Base-by-base conservation (phyloP, 495 filamentous ascomycete species). In the Mycothermus thermophilus region DNA sequence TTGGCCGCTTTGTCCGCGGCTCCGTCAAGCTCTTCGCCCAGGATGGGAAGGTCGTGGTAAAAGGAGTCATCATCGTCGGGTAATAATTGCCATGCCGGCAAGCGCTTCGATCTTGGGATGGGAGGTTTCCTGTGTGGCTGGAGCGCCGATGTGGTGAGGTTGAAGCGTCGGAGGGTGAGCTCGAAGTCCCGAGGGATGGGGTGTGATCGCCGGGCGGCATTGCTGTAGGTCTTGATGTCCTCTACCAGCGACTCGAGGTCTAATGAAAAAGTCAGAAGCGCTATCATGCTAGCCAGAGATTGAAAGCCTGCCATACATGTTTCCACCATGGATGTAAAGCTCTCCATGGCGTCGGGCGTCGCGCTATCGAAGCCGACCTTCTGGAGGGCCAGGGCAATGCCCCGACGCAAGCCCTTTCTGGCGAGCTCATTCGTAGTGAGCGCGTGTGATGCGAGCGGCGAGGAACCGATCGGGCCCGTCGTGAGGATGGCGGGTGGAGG, bases 361-460 rank as follows among this genome's bases (percentile, higher is more conserved):
- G 60, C 51, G 12, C 45, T 32, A 10, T 62, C 57, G 32, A 64
- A 68, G 18, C 64, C 64, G 4, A 62, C 52, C 14, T 59, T 49
- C 15, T 58, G 32, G 36, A 68, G 36, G 3, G 47, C 48, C 23
- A 66, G 29, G 0, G 46, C 53, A 24, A 68, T 55, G 30, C 56
- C 52, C 21, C 62, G 54, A 16, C 50, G 52, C 21, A 68, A 28
- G 3, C 55, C 61, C 13, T 43, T 43, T 21, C 52, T 55, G 3
- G 60, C 60, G 31, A 59, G 27, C 22, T 43, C 50, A 15, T 61
- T 54, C 5, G 45, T 27, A 0, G 50, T 57, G 0, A 30, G 15
- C 6, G 21, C 5, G 7, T 14, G 11, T 7, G 43, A 43, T 5
- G 38, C 20, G 14, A 31, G 19, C 6, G 29, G 22, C 5, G 44